Evolutionary conservation across 805 yeast genomes (phyloP).

Genomic region (Saturnispora sanitii): DNA sequence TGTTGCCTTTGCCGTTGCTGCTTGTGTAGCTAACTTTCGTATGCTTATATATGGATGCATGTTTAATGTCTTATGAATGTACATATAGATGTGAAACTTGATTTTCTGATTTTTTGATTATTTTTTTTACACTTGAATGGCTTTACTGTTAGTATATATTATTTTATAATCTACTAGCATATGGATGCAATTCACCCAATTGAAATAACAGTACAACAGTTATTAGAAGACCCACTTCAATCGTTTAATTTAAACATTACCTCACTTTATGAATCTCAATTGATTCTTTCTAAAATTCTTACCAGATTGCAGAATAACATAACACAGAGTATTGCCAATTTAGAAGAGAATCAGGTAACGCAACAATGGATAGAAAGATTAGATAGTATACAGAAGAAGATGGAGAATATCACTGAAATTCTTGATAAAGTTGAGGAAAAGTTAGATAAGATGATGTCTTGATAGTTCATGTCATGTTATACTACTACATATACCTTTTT

Average conservation of each 20-base stretch:
- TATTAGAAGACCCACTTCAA: constrained; percentile 47
- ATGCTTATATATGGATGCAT: background rate
- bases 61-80: background rate
- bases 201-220: constrained; percentile 47
- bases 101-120: no score
- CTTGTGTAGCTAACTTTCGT: background rate
- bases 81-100: no score
- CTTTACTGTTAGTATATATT: no score
- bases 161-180: no score
- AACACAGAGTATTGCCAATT: constrained; percentile 10
- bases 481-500: no score
- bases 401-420: background rate
- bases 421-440: no score
- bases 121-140: no score
- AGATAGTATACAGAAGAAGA: constrained; percentile 13
- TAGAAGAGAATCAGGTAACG: constrained; percentile 11
- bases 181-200: constrained; percentile 41
- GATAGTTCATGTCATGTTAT: no score
- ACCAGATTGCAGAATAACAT: constrained; percentile 31
- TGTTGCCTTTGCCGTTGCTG: background rate
- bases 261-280: constrained; percentile 46
- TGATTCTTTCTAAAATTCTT: constrained; percentile 40
- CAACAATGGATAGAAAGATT: constrained; percentile 20
- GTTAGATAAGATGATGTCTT: no score
- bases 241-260: constrained; percentile 40